Conservation (phyloP, 2,329 filamentous ascomycete species). For the Didymella sp. region DNA sequence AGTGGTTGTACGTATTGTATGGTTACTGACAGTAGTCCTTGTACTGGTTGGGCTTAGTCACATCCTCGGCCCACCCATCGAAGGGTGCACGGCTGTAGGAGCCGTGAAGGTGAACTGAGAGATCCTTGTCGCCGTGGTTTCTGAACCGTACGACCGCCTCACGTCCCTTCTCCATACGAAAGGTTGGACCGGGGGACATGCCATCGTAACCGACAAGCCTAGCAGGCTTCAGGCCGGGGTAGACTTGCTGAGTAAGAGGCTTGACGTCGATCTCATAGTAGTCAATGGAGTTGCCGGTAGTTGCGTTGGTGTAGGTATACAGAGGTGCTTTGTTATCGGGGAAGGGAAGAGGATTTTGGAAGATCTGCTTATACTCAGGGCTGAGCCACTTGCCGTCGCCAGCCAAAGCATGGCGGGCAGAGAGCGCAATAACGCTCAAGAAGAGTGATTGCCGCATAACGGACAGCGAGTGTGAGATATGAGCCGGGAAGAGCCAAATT, state of each 20-base stretch:
- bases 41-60: constrained; percentile 59
- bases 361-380: constrained; percentile 50
- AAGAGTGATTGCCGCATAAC: constrained; percentile 27
- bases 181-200: constrained; percentile 63
- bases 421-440: constrained; percentile 23
- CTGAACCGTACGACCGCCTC: constrained; percentile 63
- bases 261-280: constrained; percentile 58
- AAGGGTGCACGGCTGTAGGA: constrained; percentile 57
- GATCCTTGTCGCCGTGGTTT: constrained; percentile 58
- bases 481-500: constrained; percentile 4
- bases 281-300: constrained; percentile 52
- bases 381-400: constrained; percentile 38
- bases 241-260: constrained; percentile 54
- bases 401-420: constrained; percentile 26
- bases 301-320: constrained; percentile 36
- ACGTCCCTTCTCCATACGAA: constrained; percentile 57
- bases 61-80: constrained; percentile 64
- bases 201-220: constrained; percentile 62
- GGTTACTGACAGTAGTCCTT: constrained; percentile 51
- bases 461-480: constrained; percentile 3
- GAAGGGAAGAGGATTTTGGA: constrained; percentile 54
- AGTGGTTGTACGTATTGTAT: background rate
- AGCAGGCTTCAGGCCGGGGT: constrained; percentile 52
- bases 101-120: constrained; percentile 64
- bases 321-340: constrained; percentile 51